Base-by-base conservation (phyloP, 2,329 filamentous ascomycete genomes). In the Claviceps sorghi region DNA sequence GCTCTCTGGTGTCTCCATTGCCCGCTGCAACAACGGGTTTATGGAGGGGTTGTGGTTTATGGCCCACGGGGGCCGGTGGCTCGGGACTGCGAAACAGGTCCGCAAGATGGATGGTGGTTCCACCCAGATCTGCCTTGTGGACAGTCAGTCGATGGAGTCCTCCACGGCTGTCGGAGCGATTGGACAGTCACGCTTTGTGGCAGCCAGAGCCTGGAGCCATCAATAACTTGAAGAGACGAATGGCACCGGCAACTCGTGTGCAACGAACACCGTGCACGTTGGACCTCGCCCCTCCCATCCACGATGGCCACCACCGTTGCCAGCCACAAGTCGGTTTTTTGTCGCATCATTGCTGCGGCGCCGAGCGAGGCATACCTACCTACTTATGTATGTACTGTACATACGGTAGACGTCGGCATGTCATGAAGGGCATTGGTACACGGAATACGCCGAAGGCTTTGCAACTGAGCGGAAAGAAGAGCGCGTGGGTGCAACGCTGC, bases 81-180 rank as follows among this genome's bases (percentile, higher is more conserved):
- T 53, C 40, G 54, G 52, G 42, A 44, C 44, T 52, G 42, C 41
- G 52, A 53, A 55, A 56, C 54, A 53, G 48, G 50, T 53, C 51
- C 51, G 52, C 26, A 55, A 53, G 53, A 50, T 42, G 45, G 50
- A 38, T 52, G 50, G 57, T 55, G 53, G 58, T 55, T 54, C 58
- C 58, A 58, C 56, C 44, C 30, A 55, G 57, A 59, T 60, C 58
- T 60, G 57, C 51, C 53, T 53, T 58, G 58, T 58, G 58, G 52
- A 53, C 40, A 50, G 47, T 29, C 40, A 50, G 47, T 29, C 36
- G 47, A 53, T 52, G 53, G 51, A 56, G 52, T 51, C 51, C 41
- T 47, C 38, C 49, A 48, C 53, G 48, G 44, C 42, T 49, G 53
- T 49, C 40, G 49, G 52, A 49, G 51, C 52, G 47, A 48, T 48